Base-by-base conservation (phyloP, 2,329 filamentous ascomycete species). In the Ophiostoma piceae region DNA sequence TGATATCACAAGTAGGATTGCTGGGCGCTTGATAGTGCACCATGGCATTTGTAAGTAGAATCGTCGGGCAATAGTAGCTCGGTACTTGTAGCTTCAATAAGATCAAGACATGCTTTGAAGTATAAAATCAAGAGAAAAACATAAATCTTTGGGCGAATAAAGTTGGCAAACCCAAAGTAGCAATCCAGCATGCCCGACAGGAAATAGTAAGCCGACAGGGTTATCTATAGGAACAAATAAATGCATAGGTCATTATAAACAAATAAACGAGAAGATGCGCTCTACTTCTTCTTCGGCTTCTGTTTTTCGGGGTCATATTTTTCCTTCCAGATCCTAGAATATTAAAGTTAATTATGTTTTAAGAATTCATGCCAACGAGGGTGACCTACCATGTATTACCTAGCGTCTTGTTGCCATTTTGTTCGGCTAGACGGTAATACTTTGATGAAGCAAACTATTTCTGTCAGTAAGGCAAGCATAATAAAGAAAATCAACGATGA, bases 251-350 rank as follows among this genome's bases (percentile, higher is more conserved):
- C 8, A 11, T 41, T 14, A 64, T 8, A 22, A 39, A 39, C 32
- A 65, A 12, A 39, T 19, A 39, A 14, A 6, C 60, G 60, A 37
- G 32, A 39, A 39, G 16, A 29, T 54, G 26, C 35, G 16, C 39
- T 68, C 54, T 71, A 70, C 67, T 73, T 73, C 72, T 79, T 79
- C 74, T 83, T 81, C 73, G 77, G 77, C 72, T 78, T 81, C 73
- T 77, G 77, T 71, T 78, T 80, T 68, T 75, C 80, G 43, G 85
- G 83, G 75, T 85, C 85, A 81, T 98, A 97, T 81, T 98, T 98
- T 73, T 96, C 93, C 79, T 98, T 98, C 92, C 94, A 97, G 77
- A 98, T 97, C 94, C 92, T 96, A 77, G 32, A 16, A 7, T 22
- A 22, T 26, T n/a, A 43, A 39, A 12, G 22, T 29, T 47, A 14